Base-by-base conservation (phyloP, 805 yeast species). In the Yarrowia alimentaria region DNA sequence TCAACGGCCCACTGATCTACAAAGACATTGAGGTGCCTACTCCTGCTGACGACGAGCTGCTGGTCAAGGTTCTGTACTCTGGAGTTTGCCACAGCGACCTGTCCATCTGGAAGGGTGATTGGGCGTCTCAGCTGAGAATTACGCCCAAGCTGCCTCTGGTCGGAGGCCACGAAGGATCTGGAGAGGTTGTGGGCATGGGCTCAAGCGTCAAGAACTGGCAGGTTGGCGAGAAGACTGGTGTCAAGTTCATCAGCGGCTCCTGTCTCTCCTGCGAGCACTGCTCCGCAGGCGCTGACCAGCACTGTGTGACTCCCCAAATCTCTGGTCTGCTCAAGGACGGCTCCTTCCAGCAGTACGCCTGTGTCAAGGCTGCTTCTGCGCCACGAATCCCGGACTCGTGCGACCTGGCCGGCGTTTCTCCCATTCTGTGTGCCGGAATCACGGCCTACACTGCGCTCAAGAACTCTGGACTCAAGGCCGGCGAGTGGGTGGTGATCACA, bases 51-150 rank as follows among this genome's bases (percentile, higher is more conserved):
- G 82, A 80, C 64, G 90, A 87, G 69, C 74, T 87, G 58, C 76
- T 88, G 66, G 74, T 88, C 70, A 80, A 88, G 67, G 80, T 88
- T 68, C 80, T 79, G 71, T 87, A 83, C 75, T 80, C 95, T 17
- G 96, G 96, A 69, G 95, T 87, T 52, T 87, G 96, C 71, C 96
- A 89, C 75, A 86, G 95, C 29, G 96, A 87, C 64, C 77, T 88
- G 67, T 95, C 88, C 74, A 94, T 93, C 51, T 85, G 93, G 90
- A 79, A 84, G 65, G 95, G 95, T 63, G 95, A 93, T 49, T 85
- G 93, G 90, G 78, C 84, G 64, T 95, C 94, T 63, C 95, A 88
- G 71, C 85, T 95, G 94, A 91, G 93, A 37, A 72, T 83, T 66
- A 77, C 71, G 56, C 78, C 83, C 57, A 82, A 81, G 64, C 72